Conservation (phyloP, 495 filamentous ascomycete genomes). For the Friedmanniomyces simplex region DNA sequence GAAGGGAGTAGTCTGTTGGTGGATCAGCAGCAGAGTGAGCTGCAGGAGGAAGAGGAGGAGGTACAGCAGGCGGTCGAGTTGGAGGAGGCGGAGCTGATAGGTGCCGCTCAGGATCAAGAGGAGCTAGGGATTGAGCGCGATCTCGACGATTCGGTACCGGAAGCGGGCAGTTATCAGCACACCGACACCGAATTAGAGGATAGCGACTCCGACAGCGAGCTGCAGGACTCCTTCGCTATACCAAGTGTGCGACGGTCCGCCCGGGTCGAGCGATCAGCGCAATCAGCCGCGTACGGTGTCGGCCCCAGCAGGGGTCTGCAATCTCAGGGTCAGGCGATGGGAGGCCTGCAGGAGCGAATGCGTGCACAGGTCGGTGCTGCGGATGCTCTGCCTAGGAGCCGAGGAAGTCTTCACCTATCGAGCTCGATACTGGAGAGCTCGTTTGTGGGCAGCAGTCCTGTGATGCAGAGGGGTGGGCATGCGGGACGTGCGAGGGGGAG, state of each 20-base stretch:
- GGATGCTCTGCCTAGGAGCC: slow-evolving; percentile 15
- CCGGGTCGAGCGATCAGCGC: background rate
- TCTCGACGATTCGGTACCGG: slow-evolving; percentile 58
- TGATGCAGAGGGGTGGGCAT: slow-evolving; percentile 12
- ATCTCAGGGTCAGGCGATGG: background rate
- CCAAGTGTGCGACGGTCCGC: slow-evolving; percentile 10
- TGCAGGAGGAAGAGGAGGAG: slow-evolving; percentile 26
- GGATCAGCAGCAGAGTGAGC: slow-evolving; percentile 22
- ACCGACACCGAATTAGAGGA: slow-evolving; percentile 75
- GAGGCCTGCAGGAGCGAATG: slow-evolving; percentile 12
- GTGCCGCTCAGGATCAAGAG: slow-evolving; percentile 40
- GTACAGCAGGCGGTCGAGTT: slow-evolving; percentile 25
- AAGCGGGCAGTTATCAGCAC: slow-evolving; percentile 63
- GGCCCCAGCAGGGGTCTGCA: background rate
- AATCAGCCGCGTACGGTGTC: background rate
- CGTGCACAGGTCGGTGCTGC: slow-evolving; percentile 8
- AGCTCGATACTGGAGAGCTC: slow-evolving; percentile 24
- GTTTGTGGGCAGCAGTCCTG: slow-evolving; percentile 22
- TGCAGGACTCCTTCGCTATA: slow-evolving; percentile 16
- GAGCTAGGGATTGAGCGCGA: slow-evolving; percentile 44
- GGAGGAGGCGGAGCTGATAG: slow-evolving; percentile 33
- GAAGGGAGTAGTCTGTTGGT: slow-evolving; percentile 19
- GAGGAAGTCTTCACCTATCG: slow-evolving; percentile 14
- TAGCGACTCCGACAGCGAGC: slow-evolving; percentile 22
- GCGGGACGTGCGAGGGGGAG: background rate